These are phyloP conservation scores for Fusarium compactum DNA, from an alignment of 2,329 filamentous ascomycete genomes.

Conservation along the genomic window DNA sequence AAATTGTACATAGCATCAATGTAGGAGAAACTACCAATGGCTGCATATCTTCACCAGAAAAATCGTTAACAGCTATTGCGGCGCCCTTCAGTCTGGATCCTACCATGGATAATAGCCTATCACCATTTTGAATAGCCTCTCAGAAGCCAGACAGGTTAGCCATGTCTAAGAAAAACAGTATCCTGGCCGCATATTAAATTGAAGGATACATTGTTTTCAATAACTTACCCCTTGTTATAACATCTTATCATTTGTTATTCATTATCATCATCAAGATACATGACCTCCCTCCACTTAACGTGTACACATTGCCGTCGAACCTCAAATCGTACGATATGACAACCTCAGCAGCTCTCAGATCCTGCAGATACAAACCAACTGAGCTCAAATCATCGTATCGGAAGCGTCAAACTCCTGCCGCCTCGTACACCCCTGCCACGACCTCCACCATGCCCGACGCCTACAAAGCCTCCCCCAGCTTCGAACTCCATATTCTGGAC, in stretches of 20 bases:
- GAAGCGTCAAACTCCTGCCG: constrained; percentile 24
- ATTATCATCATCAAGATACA: background rate
- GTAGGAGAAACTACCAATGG: too few species aligned
- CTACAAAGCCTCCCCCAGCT: constrained; percentile 43
- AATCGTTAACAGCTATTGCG: too few species aligned
- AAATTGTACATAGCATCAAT: background rate
- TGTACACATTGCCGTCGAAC: background rate
- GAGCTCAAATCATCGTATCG: constrained; percentile 30
- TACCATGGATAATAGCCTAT: background rate
- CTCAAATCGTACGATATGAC: background rate
- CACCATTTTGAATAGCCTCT: background rate
- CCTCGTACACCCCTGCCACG: constrained; percentile 16
- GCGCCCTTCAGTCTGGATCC: too few species aligned
- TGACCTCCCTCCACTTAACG: background rate
- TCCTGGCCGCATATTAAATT: background rate
- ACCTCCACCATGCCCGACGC: constrained; percentile 38
- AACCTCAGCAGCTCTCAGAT: background rate
- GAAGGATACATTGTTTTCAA: background rate
- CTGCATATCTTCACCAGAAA: too few species aligned
- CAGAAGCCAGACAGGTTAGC: background rate
- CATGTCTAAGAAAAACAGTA: background rate
- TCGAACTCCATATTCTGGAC: constrained; percentile 19
- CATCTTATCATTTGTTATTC: background rate
- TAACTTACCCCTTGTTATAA: too few species aligned
- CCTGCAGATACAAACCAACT: background rate